Evolutionary conservation across 2,329 filamentous ascomycete genomes (phyloP), one percentile per base, ranked within the genome.

Genomic region (Neobulgaria alba): DNA sequence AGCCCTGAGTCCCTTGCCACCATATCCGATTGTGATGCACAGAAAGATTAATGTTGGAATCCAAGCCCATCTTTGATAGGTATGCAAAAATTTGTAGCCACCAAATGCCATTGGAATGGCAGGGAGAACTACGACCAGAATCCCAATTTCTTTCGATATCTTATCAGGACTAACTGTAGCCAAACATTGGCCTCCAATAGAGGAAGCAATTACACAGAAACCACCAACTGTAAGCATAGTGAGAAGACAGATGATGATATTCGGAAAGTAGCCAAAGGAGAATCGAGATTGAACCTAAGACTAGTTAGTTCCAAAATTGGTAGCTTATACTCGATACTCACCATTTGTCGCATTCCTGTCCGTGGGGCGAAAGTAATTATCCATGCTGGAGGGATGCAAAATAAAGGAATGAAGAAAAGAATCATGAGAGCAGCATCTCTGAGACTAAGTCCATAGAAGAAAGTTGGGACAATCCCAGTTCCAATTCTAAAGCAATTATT

Each of bases 241-340:
- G 29, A 43, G 40, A 12, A 43, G 26, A 16, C 39, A 36, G 14
- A 43, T 37, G n/a, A 43, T 29, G 3, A 63, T 69, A 43, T 63
- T 65, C n/a, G n/a, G 1, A n/a, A n/a, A n/a, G n/a, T n/a, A n/a
- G n/a, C n/a, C n/a, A n/a, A n/a, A n/a, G n/a, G n/a, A n/a, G n/a
- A n/a, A n/a, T n/a, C n/a, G n/a, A n/a, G n/a, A n/a, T n/a, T n/a
- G n/a, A n/a, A n/a, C n/a, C n/a, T n/a, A n/a, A n/a, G n/a, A n/a
- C n/a, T n/a, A n/a, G n/a, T n/a, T n/a, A n/a, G n/a, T n/a, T 68
- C 69, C 61, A 64, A 73, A 62, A 64, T 72, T 17, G 69, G 69
- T 32, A 73, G 64, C 21, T 62, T 65, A 54, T 68, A 73, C 33
- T 70, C 63, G 18, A 63, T n/a, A n/a, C n/a, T n/a, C n/a, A n/a